Base-by-base conservation (phyloP, 2,329 filamentous ascomycete species). In the Magnaporthiopsis poae region DNA sequence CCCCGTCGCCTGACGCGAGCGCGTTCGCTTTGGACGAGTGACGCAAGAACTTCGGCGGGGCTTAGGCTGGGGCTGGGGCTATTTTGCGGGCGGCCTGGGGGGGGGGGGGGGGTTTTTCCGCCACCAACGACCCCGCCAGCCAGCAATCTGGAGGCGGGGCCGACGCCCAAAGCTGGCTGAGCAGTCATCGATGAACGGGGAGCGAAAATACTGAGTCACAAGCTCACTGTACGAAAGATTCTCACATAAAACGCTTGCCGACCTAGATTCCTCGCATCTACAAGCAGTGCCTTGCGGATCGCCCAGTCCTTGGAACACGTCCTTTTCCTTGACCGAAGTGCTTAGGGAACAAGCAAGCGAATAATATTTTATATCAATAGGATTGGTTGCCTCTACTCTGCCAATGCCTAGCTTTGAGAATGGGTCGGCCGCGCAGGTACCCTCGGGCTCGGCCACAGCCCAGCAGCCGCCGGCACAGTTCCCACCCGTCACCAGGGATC, bases 401-500 rank as follows among this genome's bases (percentile, higher is more conserved):
- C 21, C 46, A 25, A 13, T 79, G 77, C 77, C 77, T 1, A 72
- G 71, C 31, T 71, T 74, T 21, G 72, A 65, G 12, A 65, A 35
- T 60, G 56, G 11, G 29, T 36, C 56, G 25, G 25, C 31, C 31
- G 39, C 13, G 18, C 36, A 27, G 62, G 36, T 8, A 39, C 31
- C 62, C 25, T 31, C 62, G 35, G 62, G 52, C 18, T 12, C 13
- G 11, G 29, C 52, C 46, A 35, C 52, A 27, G 56, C 15, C n/a
- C 46, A 65, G 56, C 63, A 60, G 46, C 15, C 52, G 27, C 70
- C 62, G 67, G 80, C 91, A 25, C 86, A 86, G 27, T 98, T 99
- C 74, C 90, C 92, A 27, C 91, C 92, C 0, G 85, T 96, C 67
- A 92, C 88, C 39, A 90, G 88, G 74, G 86, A 89, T 62, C 94